Base-by-base conservation (phyloP, 106 monocot species). In the Xerophyta viscosa region DNA sequence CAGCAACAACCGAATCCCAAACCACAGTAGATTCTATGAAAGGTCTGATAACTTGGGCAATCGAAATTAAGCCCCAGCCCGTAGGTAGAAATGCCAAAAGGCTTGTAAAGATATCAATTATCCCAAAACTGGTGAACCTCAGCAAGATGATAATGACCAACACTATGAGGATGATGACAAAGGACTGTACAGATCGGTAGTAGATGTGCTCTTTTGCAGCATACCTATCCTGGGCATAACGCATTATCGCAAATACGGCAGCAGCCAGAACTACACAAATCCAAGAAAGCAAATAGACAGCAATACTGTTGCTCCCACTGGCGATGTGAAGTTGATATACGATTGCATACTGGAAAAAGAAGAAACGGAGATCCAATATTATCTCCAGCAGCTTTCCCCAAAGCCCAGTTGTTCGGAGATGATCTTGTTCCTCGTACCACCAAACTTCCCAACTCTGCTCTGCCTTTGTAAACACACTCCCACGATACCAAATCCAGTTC, bases 261-360 rank as follows among this genome's bases (percentile, higher is more conserved):
- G 74, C 54, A 47, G 71, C 75, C 10, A 70, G 60, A 15, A 88
- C 54, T 13, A 93, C 61, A 60, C 51, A 80, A 28, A 80, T 74
- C 93, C 93, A 93, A 27, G 93, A 93, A 42, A 87, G 67, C 18
- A 81, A 65, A 61, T 93, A 93, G 15, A 93, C 83, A 60, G 56
- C 43, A 52, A 88, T 69, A 46, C 77, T 93, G 45, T 25, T 87
- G 57, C 74, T 93, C 17, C 63, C 66, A 50, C 33, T 55, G 10
- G 80, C 69, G 66, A 93, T 88, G 30, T 88, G 52, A 37, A 93
- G 80, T 24, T 64, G 76, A 52, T 84, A 87, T 0, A 83, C 80
- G 39, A 93, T 88, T 29, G 80, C 93, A 72, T 77, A 93, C 46
- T 93, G 93, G 64, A 93, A 87, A 67, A 93, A 70, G 62, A 93